Evolutionary conservation across 2,329 filamentous ascomycete species (phyloP).

Genomic region (Aspergillus awamori): DNA sequence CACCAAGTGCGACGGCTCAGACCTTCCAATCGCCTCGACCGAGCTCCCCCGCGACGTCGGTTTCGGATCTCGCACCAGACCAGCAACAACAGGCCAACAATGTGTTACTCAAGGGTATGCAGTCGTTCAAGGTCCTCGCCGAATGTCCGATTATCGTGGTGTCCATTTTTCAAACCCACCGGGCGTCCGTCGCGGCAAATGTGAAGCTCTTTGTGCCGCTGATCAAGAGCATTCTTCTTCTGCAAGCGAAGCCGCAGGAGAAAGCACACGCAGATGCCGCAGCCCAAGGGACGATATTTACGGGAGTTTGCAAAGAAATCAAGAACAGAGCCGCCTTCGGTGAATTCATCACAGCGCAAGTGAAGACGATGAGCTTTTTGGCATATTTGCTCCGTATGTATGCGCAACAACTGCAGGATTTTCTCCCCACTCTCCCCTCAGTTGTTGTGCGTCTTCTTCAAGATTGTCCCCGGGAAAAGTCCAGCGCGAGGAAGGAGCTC

Average conservation of each 20-base stretch:
- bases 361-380: constrained; percentile 98
- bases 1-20: constrained; percentile 56
- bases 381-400: constrained; percentile 91
- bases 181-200: constrained; percentile 75
- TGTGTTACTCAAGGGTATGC: constrained; percentile 87
- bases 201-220: constrained; percentile 90
- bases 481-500: constrained; percentile 88
- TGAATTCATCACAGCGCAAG: constrained; percentile 95
- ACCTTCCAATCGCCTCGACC: constrained; percentile 87
- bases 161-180: constrained; percentile 94
- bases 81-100: constrained; percentile 76
- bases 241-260: constrained; percentile 91
- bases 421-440: constrained; percentile 79
- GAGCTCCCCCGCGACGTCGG: constrained; percentile 81
- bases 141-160: constrained; percentile 99
- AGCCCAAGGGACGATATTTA: constrained; percentile 79
- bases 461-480: constrained; percentile 94
- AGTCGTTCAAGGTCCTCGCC: constrained; percentile 97
- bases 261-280: constrained; percentile 86
- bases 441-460: constrained; percentile 90
- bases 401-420: constrained; percentile 82
- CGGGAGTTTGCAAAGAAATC: constrained; percentile 89
- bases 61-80: constrained; percentile 79
- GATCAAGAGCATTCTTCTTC: constrained; percentile 84
- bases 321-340: constrained; percentile 93